These are phyloP conservation scores for Globisporangium splendens DNA, from an alignment of 352 stramenopile genomes.

Conservation along the genomic window DNA sequence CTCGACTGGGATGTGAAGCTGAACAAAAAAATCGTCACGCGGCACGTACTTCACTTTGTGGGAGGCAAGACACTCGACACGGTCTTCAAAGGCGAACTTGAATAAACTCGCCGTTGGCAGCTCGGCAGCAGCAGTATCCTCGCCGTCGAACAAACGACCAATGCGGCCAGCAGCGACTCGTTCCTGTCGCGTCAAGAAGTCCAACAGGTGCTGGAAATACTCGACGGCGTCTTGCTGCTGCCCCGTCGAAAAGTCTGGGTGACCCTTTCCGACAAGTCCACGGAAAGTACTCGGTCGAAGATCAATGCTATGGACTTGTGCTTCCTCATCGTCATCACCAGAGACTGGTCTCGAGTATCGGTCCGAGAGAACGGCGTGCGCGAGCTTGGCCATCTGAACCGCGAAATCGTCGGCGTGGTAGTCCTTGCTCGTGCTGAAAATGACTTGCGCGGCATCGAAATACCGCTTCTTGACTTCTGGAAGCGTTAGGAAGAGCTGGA, in stretches of 20 bases:
- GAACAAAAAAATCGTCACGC: constrained; percentile 76
- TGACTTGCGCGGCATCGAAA: constrained; percentile 47
- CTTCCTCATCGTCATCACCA: constrained; percentile 21
- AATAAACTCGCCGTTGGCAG: constrained; percentile 88
- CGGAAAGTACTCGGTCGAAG: constrained; percentile 91
- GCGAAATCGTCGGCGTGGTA: constrained; percentile 66
- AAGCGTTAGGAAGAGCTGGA: constrained; percentile 92
- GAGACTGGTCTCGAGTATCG: constrained; percentile 68
- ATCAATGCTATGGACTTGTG: constrained; percentile 38
- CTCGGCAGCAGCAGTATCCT: constrained; percentile 27
- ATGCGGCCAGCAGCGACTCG: constrained; percentile 45
- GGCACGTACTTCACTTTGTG: constrained; percentile 87
- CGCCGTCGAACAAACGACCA: constrained; percentile 37
- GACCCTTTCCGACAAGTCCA: constrained; percentile 91
- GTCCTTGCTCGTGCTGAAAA: constrained; percentile 35
- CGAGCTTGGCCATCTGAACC: constrained; percentile 92
- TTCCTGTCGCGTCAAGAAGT: constrained; percentile 89
- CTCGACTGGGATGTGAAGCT: constrained; percentile 87
- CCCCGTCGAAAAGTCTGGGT: constrained; percentile 95
- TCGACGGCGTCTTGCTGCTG: constrained; percentile 98
- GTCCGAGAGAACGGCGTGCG: constrained; percentile 82
- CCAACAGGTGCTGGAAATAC: constrained; percentile 96
- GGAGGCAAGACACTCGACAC: constrained; percentile 70
- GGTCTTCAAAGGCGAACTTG: constrained; percentile 89
- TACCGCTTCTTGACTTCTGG: constrained; percentile 75